Evolutionary conservation across 1,139 yeast species (phyloP).

Genomic region (Saccharomyces hybrid): DNA sequence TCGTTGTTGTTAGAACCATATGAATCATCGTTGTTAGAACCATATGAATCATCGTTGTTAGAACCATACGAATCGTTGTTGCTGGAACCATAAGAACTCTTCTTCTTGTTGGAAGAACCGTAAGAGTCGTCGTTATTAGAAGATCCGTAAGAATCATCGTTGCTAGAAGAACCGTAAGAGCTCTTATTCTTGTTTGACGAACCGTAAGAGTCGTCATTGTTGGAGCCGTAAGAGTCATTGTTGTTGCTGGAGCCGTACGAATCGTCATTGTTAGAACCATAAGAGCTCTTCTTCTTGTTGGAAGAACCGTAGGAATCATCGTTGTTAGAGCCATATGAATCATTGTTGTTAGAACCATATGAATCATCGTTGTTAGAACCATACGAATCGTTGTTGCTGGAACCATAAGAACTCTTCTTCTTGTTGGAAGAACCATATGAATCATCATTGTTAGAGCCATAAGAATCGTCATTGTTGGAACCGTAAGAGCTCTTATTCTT

Average conservation of each 20-base stretch:
- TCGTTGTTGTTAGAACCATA: neutral
- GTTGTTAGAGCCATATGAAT: conserved; percentile 24
- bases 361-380: conserved; percentile 8
- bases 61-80: conserved; percentile 25
- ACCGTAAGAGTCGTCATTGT: conserved; percentile 12
- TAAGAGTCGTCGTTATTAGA: conserved; percentile 14
- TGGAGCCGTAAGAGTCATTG: conserved; percentile 18
- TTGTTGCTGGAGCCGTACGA: conserved; percentile 26
- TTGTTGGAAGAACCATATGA: conserved; percentile 13
- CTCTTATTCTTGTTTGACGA: conserved; percentile 10
- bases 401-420: conserved; percentile 8
- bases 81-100: conserved; percentile 12
- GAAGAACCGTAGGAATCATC: conserved; percentile 19
- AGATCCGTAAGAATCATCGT: conserved; percentile 15
- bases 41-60: conserved; percentile 22
- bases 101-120: conserved; percentile 8
- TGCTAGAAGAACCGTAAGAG: conserved; percentile 14
- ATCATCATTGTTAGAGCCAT: too few species aligned
- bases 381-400: conserved; percentile 10
- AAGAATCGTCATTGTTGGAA: too few species aligned
- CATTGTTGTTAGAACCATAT: conserved; percentile 7
- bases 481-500: conserved; percentile 8
- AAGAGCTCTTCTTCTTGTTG: conserved; percentile 9
- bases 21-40: conserved; percentile 15
- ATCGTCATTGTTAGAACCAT: conserved; percentile 9